Conservation (phyloP, 495 filamentous ascomycete species). For the Astrothelium subdiscretum region DNA sequence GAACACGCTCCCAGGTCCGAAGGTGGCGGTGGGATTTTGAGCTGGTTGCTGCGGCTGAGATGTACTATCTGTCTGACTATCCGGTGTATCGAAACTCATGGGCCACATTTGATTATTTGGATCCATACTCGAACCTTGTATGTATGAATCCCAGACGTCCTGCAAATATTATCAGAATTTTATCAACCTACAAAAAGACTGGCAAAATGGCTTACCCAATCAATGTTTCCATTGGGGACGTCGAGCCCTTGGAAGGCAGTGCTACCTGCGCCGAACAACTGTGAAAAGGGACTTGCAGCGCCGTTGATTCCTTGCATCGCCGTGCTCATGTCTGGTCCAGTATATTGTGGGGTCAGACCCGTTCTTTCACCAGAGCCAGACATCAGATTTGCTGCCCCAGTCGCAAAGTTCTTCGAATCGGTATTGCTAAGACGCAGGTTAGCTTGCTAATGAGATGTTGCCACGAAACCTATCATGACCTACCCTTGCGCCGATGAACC, state of each 20-base stretch:
- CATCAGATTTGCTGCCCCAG: constrained; percentile 38
- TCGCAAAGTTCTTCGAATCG: background rate
- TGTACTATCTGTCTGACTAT: background rate
- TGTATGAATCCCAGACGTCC: constrained; percentile 32
- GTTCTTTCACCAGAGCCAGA: constrained; percentile 11
- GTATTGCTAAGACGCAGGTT: background rate
- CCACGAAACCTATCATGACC: background rate
- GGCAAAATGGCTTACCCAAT: constrained; percentile 52
- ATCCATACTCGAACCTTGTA: constrained; percentile 26
- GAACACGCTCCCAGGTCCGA: background rate
- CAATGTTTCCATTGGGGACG: constrained; percentile 40
- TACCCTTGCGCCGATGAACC: constrained; percentile 12
- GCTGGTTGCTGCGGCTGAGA: constrained; percentile 1
- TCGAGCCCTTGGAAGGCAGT: constrained; percentile 25
- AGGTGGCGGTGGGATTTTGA: background rate
- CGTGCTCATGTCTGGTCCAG: constrained; percentile 8
- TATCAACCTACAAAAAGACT: background rate
- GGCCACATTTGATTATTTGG: constrained; percentile 21
- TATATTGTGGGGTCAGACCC: constrained; percentile 15
- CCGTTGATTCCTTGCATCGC: constrained; percentile 1
- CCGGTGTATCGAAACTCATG: constrained; percentile 15
- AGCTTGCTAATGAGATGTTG: constrained; percentile 22
- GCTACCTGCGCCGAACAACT: constrained; percentile 10
- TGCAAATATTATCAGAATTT: background rate
- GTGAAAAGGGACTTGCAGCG: constrained; percentile 16